Evolutionary conservation across 2,329 filamentous ascomycete species (phyloP).

Genomic region (Mycocentrospora acerina): DNA sequence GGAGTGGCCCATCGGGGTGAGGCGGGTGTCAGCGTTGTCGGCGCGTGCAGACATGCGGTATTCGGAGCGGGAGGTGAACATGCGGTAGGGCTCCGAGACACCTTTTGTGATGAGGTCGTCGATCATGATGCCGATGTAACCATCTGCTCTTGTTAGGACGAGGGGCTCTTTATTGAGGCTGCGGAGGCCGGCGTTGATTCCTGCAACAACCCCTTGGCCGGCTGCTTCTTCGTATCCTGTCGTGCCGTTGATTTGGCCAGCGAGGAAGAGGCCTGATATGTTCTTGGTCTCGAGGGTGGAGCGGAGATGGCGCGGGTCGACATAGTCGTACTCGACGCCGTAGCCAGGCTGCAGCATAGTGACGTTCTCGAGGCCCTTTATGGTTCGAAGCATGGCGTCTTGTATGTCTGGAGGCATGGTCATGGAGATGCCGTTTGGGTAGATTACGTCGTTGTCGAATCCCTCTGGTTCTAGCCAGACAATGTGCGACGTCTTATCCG

Average conservation of each 20-base stretch:
- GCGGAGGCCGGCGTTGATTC: slow-evolving; percentile 88
- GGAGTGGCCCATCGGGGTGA: slow-evolving; percentile 74
- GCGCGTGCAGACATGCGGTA: slow-evolving; percentile 90
- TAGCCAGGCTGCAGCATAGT: slow-evolving; percentile 94
- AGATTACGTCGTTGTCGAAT: slow-evolving; percentile 84
- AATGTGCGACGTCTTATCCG: slow-evolving; percentile 77
- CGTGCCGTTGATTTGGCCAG: slow-evolving; percentile 96
- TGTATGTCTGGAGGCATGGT: slow-evolving; percentile 89
- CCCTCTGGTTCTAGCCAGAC: slow-evolving; percentile 98
- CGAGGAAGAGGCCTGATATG: slow-evolving; percentile 84
- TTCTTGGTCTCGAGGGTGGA: slow-evolving; percentile 93
- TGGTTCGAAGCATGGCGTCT: slow-evolving; percentile 78
- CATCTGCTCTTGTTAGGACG: slow-evolving; percentile 76
- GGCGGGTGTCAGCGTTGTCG: slow-evolving; percentile 88
- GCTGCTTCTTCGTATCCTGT: slow-evolving; percentile 98
- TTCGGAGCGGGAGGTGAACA: slow-evolving; percentile 96
- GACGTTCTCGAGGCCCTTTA: slow-evolving; percentile 84
- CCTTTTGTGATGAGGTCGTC: slow-evolving; percentile 97
- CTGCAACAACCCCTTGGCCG: slow-evolving; percentile 87
- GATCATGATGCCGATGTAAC: slow-evolving; percentile 98
- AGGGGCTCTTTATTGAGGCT: slow-evolving; percentile 67
- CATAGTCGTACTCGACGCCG: slow-evolving; percentile 97
- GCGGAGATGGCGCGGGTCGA: slow-evolving; percentile 84
- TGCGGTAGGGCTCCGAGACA: slow-evolving; percentile 93
- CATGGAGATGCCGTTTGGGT: slow-evolving; percentile 97